Conservation (phyloP, 2,329 filamentous ascomycete genomes). For the Sordariomycetes sp. region DNA sequence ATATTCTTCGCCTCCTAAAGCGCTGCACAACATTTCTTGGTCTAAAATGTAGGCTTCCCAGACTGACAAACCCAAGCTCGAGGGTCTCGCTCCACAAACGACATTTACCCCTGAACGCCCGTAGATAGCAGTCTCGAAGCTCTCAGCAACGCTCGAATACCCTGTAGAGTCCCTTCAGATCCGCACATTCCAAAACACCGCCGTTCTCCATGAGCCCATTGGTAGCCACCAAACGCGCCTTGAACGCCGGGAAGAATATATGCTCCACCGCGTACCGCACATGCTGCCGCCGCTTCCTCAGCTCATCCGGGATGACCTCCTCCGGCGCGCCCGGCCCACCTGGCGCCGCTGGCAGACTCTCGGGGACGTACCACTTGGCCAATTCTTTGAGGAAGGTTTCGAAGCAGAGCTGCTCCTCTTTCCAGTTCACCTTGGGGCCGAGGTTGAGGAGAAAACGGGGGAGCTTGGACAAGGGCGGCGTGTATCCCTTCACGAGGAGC, state of each 20-base stretch:
- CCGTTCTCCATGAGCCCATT: constrained; percentile 65
- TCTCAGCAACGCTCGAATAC: constrained; percentile 87
- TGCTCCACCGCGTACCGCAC: constrained; percentile 74
- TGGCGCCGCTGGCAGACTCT: constrained; percentile 57
- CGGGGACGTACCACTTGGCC: constrained; percentile 83
- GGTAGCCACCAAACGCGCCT: constrained; percentile 74
- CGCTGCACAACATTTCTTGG: background rate
- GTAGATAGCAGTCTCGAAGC: background rate
- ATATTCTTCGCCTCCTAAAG: background rate
- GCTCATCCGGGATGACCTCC: constrained; percentile 34
- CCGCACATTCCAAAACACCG: constrained; percentile 74
- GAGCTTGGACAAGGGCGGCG: constrained; percentile 75
- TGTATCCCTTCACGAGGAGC: constrained; percentile 81
- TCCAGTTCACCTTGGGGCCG: constrained; percentile 84
- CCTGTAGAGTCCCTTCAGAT: constrained; percentile 83
- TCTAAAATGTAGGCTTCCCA: background rate
- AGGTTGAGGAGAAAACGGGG: constrained; percentile 81
- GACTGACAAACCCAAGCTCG: too few relatives aligned
- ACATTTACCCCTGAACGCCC: background rate
- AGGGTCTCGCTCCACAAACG: background rate
- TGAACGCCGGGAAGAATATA: constrained; percentile 83
- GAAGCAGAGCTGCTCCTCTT: constrained; percentile 76
- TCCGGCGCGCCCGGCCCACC: constrained; percentile 21
- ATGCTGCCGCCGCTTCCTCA: constrained; percentile 54
- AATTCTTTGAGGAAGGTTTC: constrained; percentile 76